Base-by-base conservation (phyloP, 805 yeast genomes). In the Cyberlindnera saturnus region DNA sequence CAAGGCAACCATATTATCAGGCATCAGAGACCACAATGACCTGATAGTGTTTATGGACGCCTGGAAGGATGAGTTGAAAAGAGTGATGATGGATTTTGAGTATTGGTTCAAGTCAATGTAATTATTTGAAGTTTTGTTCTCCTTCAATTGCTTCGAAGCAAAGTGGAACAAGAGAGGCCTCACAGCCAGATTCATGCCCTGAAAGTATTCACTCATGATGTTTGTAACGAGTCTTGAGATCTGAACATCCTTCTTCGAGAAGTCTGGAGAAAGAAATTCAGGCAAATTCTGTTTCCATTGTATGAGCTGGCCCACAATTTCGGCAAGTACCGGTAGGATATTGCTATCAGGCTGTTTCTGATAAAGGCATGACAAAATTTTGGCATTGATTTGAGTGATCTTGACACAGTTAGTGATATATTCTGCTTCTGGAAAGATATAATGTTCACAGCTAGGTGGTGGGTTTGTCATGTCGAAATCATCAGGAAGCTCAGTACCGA, bases 171-270 rank as follows among this genome's bases (percentile, higher is more conserved):
- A 62, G 33, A 85, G 64, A 3, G 93, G 93, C 42, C 95, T 64
- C 4, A 85, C 87, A 0, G 91, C 90, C 35, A 85, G 62, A 56
- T 85, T 85, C 62, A 85, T 73, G 41, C 93, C 93, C 58, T 85
- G 91, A 57, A 85, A 84, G 61, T 83, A 85, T 57, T 85, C 95
- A 3, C 90, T 82, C 81, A 82, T 81, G 55, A 85, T 70, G 59
- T 85, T 85, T 14, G 86, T 86, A 15, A 77, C 77, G 28, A 82
- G 63, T 49, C 95, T 69, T 2, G 86, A 73, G 8, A 84, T 79
- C 43, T 73, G 70, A 28, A 85, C 65, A 15, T 63, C 60, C 32
- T 55, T 52, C 36, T 73, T 70, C 8, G 75, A 74, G 50, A 79
- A 85, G 57, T 85, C 87, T 37, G 83, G 82, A 44, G 72, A 74